Conservation (phyloP, 202 grass and related monocot species). For the Bolboschoenoplectus hybrid region DNA sequence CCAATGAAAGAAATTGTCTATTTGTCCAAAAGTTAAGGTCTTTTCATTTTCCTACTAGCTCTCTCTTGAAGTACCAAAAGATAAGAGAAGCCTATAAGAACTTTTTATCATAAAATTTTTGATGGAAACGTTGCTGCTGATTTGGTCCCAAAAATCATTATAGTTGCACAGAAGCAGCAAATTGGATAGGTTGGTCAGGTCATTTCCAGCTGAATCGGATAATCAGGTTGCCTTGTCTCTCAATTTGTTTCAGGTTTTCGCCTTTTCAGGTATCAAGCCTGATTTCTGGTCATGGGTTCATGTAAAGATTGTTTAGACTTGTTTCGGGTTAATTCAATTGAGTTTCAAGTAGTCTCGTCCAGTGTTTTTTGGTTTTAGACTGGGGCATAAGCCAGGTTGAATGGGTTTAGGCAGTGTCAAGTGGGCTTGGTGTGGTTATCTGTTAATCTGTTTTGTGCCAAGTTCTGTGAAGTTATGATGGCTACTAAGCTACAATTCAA, state of each 20-base stretch:
- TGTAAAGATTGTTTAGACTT: not conserved
- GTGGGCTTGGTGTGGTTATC: not conserved
- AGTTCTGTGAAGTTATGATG: not conserved
- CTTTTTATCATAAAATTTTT: not conserved
- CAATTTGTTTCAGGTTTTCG: not conserved
- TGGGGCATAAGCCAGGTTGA: not conserved
- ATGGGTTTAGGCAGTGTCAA: not conserved
- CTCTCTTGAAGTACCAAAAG: not conserved
- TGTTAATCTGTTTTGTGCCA: not conserved
- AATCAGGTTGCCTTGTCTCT: too few relatives aligned
- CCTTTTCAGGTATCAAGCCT: not conserved
- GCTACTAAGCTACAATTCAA: too few relatives aligned
- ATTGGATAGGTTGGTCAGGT: not conserved
- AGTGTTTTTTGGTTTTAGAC: not conserved
- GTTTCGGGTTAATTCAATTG: not conserved
- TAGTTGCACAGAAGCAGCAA: not conserved
- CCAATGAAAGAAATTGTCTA: too few relatives aligned
- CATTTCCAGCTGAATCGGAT: not conserved
- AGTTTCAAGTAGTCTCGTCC: not conserved
- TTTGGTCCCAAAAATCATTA: not conserved
- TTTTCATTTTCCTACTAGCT: not conserved
- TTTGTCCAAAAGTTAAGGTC: too few relatives aligned
- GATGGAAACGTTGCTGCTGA: not conserved
- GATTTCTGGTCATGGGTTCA: not conserved
- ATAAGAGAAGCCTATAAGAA: not conserved